phyloP scores from a whole-genome alignment of 2,329 filamentous ascomycete genomes.

The Ampelomyces quisqualis region DNA sequence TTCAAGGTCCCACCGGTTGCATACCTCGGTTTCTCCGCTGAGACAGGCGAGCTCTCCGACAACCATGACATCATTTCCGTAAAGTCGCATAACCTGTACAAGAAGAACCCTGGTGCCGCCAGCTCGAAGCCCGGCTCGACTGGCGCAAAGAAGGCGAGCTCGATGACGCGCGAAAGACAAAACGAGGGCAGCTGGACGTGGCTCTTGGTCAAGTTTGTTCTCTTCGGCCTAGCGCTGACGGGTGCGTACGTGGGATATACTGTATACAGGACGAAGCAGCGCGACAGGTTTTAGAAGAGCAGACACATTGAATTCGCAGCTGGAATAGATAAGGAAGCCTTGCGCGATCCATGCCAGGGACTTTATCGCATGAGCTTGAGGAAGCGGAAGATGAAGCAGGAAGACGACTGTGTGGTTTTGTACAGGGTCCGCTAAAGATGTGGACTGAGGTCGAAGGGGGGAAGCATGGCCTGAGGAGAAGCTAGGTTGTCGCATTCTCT shows the following conservation, averaged over 20 bases:
- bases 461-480: not conserved
- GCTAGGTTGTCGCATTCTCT: not conserved
- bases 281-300: slow-evolving; percentile 48
- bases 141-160: slow-evolving; percentile 16
- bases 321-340: not conserved
- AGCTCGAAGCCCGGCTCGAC: slow-evolving; percentile 15
- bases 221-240: slow-evolving; percentile 69
- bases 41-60: slow-evolving; percentile 94
- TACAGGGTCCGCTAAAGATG: slow-evolving; percentile 2
- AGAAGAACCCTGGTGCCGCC: slow-evolving; percentile 40
- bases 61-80: slow-evolving; percentile 96
- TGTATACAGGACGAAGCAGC: slow-evolving; percentile 67
- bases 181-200: slow-evolving; percentile 61
- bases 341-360: not conserved
- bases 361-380: not conserved
- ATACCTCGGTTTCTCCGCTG: slow-evolving; percentile 69
- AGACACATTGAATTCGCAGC: not conserved
- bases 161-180: slow-evolving; percentile 50
- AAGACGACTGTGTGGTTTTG: slow-evolving; percentile 1
- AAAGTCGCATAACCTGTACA: slow-evolving; percentile 85
- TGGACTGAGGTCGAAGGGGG: not conserved
- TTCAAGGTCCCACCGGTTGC: slow-evolving; percentile 73
- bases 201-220: slow-evolving; percentile 78
- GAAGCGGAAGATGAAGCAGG: not conserved
- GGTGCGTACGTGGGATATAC: slow-evolving; percentile 86